These are phyloP conservation scores for Colletotrichum navitas DNA, from an alignment of 2,329 filamentous ascomycete genomes.

Conservation along the genomic window DNA sequence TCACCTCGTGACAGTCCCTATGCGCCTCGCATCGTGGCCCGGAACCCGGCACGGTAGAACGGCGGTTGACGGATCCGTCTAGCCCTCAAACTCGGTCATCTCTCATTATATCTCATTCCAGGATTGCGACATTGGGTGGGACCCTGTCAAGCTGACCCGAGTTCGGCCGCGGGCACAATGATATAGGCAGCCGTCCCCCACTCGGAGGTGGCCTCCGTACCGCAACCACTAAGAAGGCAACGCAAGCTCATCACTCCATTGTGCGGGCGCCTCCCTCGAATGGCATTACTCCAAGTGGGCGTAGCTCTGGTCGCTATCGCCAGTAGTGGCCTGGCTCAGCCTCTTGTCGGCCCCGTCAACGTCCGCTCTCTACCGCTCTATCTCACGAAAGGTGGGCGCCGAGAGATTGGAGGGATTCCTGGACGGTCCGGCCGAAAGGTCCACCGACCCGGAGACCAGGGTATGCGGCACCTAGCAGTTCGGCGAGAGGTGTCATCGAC, in stretches of 20 bases:
- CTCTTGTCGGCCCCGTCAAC: background rate
- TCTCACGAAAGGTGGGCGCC: background rate
- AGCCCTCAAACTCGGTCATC: background rate
- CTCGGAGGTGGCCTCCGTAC: background rate
- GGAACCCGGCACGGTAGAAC: slow-evolving; percentile 29
- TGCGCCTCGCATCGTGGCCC: slow-evolving; percentile 3
- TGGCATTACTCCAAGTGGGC: background rate
- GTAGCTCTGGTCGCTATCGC: background rate
- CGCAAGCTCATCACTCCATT: background rate
- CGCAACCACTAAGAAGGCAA: background rate
- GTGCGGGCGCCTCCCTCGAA: slow-evolving; percentile 3
- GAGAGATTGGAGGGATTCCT: background rate
- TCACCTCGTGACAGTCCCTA: too few relatives aligned
- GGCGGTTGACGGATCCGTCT: background rate
- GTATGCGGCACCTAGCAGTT: background rate
- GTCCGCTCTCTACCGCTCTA: background rate
- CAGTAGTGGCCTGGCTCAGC: background rate
- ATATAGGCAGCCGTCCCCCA: too few relatives aligned
- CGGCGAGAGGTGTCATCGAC: background rate
- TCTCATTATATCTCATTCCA: background rate
- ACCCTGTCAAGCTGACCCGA: background rate
- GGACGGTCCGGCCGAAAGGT: background rate
- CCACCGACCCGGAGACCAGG: background rate
- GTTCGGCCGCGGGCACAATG: background rate
- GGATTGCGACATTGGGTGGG: background rate